phyloP scores from a whole-genome alignment of 495 filamentous ascomycete genomes.

The Xylaria venustula region DNA sequence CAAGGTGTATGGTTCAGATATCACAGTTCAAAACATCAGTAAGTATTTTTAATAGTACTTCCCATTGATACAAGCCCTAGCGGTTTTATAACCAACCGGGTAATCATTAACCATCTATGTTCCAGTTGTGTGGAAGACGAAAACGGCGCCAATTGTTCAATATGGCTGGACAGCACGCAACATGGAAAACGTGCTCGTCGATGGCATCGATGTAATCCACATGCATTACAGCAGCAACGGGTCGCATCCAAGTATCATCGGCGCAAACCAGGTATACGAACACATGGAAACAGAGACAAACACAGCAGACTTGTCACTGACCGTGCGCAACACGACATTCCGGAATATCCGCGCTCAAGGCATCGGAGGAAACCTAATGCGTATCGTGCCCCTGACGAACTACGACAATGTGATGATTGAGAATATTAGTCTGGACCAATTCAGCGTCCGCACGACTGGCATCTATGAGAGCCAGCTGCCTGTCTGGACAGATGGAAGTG shows the following conservation, averaged over 20 bases:
- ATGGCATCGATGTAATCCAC: slow-evolving; percentile 30
- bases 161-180: slow-evolving; percentile 30
- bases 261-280: too few species aligned
- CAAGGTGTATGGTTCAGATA: too few species aligned
- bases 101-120: too few species aligned
- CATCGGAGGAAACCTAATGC: neutral
- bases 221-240: slow-evolving; percentile 20
- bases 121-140: too few species aligned
- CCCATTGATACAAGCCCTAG: too few species aligned
- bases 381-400: slow-evolving; percentile 13
- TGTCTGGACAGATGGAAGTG: neutral
- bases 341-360: slow-evolving; percentile 7
- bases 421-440: slow-evolving; percentile 13
- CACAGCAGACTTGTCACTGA: neutral
- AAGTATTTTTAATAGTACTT: too few species aligned
- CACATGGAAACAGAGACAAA: neutral
- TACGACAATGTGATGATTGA: slow-evolving; percentile 6
- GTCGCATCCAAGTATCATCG: slow-evolving; percentile 5
- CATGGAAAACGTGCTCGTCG: slow-evolving; percentile 21
- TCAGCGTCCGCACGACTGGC: neutral
- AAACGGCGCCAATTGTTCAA: slow-evolving; percentile 29
- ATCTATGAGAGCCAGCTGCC: neutral
- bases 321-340: neutral
- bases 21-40: too few species aligned
- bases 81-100: too few species aligned